Conservation (phyloP, 768 basidiomycete species). For the Crassisporium funariophilum region DNA sequence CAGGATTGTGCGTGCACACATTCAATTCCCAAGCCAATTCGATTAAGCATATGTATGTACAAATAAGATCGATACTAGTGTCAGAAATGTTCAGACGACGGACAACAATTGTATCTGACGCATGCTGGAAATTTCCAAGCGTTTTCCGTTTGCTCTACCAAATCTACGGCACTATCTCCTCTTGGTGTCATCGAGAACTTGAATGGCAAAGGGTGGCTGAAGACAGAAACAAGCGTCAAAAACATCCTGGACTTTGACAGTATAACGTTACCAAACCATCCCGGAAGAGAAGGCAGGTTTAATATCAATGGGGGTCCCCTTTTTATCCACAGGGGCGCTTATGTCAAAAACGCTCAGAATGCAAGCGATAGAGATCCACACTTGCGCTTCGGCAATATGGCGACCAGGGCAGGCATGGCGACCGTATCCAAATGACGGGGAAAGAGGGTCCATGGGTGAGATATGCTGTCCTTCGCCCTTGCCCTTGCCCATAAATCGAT, state of each 20-base stretch:
- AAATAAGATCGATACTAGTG: too few relatives aligned
- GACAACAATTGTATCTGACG: too few relatives aligned
- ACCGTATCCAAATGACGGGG: slow-evolving; percentile 44
- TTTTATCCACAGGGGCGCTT: slow-evolving; percentile 34
- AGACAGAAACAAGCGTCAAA: neutral
- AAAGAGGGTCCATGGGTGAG: slow-evolving; percentile 36
- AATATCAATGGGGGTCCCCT: slow-evolving; percentile 32
- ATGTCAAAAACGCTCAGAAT: slow-evolving; percentile 46
- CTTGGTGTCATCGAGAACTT: slow-evolving; percentile 34
- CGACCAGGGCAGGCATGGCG: slow-evolving; percentile 52
- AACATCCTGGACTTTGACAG: neutral
- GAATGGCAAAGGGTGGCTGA: slow-evolving; percentile 37
- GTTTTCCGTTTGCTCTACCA: slow-evolving; percentile 35
- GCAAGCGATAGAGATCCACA: slow-evolving; percentile 49
- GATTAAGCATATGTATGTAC: too few relatives aligned
- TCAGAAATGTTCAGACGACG: too few relatives aligned
- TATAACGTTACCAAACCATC: slow-evolving; percentile 41
- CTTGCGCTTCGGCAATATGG: slow-evolving; percentile 43
- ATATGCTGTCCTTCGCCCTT: slow-evolving; percentile 27
- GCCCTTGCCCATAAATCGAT: slow-evolving; percentile 40
- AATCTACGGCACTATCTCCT: slow-evolving; percentile 23
- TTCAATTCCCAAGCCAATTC: too few relatives aligned
- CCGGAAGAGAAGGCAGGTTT: slow-evolving; percentile 42
- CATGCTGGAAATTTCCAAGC: neutral
- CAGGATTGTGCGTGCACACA: too few relatives aligned